Percentiles rank a stretch among this genome's conserved stretches.
Conservation (phyloP, 805 yeast genomes). For the Barnettozyma salicaria region DNA sequence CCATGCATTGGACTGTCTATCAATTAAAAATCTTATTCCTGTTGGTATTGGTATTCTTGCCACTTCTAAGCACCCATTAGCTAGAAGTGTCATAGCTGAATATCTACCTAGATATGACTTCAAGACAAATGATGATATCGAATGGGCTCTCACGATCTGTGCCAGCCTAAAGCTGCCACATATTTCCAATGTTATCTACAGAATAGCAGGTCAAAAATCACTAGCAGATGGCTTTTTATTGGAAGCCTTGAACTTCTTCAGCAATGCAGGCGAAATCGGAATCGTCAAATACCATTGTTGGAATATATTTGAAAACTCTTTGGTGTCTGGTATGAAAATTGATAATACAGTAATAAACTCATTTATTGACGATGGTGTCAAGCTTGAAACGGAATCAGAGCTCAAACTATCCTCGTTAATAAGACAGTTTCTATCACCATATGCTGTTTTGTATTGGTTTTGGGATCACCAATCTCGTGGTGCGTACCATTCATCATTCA, state of each 20-base stretch:
- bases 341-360: constrained; percentile 53
- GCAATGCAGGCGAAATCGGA: constrained; percentile 53
- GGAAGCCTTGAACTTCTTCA: constrained; percentile 61
- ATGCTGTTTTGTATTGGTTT: constrained; percentile 54
- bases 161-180: constrained; percentile 57
- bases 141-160: constrained; percentile 71
- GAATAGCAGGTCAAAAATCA: constrained; percentile 26
- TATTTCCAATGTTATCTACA: constrained; percentile 50
- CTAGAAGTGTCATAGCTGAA: constrained; percentile 45
- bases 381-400: constrained; percentile 22
- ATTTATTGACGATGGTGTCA: constrained; percentile 34
- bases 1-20: constrained; percentile 49
- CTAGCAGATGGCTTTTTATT: constrained; percentile 28
- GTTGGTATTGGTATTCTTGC: constrained; percentile 63
- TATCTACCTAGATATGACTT: constrained; percentile 56
- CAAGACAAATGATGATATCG: constrained; percentile 67
- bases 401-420: constrained; percentile 46
- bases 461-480: constrained; percentile 30
- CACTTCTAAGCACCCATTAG: constrained; percentile 38
- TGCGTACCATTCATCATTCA: constrained; percentile 26
- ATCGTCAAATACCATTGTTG: constrained; percentile 45
- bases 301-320: constrained; percentile 57
- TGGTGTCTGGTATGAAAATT: constrained; percentile 45
- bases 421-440: constrained; percentile 66
- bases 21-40: constrained; percentile 50